Evolutionary conservation across 352 stramenopile genomes (phyloP).

Genomic region (Elongisporangium anandrum): DNA sequence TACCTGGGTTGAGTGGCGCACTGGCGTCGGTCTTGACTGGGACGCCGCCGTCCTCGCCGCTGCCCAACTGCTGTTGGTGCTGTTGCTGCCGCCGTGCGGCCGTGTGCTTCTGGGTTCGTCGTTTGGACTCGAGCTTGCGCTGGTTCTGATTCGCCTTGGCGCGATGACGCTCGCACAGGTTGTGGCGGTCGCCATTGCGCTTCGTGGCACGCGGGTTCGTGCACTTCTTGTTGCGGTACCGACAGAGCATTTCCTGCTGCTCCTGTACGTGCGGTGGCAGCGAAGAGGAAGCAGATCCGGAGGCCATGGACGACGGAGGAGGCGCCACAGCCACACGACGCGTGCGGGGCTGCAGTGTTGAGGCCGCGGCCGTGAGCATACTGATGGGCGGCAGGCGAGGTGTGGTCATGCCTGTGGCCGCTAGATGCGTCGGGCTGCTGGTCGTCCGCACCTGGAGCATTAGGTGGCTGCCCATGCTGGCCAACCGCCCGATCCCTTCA

Average conservation of each 20-base stretch:
- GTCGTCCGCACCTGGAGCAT: background rate
- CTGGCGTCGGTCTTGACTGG: background rate
- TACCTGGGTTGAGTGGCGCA: background rate
- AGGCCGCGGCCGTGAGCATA: slow-evolving; percentile 35
- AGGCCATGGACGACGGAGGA: background rate
- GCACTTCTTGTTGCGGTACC: slow-evolving; percentile 68
- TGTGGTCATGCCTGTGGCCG: slow-evolving; percentile 5
- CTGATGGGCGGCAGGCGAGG: slow-evolving; percentile 41
- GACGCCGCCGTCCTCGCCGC: slow-evolving; percentile 1
- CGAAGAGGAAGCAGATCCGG: background rate
- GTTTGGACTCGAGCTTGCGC: slow-evolving; percentile 78
- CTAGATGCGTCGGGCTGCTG: background rate
- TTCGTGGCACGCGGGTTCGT: slow-evolving; percentile 53
- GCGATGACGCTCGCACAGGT: slow-evolving; percentile 58
- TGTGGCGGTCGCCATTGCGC: slow-evolving; percentile 61
- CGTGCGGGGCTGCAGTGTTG: slow-evolving; percentile 22
- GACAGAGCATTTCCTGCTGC: slow-evolving; percentile 32
- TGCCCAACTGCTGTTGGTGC: slow-evolving; percentile 4
- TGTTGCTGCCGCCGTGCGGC: slow-evolving; percentile 11
- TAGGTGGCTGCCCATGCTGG: background rate
- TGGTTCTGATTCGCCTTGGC: slow-evolving; percentile 80
- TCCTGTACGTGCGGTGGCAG: slow-evolving; percentile 3
- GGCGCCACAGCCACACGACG: slow-evolving; percentile 6
- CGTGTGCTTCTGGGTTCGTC: slow-evolving; percentile 52
- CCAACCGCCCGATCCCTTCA: background rate